Evolutionary conservation across 169 alveolate genomes (phyloP).

Genomic region (Cyclospora cayetanensis): DNA sequence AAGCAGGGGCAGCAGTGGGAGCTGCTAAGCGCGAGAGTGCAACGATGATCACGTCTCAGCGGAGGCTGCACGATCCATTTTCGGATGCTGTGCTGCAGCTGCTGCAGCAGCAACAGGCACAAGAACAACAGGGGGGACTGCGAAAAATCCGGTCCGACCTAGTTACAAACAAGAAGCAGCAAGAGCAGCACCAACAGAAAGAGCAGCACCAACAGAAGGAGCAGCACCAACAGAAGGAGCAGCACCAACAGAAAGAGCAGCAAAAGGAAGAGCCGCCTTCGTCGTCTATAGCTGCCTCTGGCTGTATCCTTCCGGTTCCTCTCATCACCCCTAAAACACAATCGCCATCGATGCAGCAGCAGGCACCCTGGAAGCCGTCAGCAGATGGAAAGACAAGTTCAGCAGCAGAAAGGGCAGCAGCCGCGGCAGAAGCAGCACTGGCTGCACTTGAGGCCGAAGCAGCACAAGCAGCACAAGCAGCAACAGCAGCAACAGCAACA

Average conservation of each 20-base stretch:
- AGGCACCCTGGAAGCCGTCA: background rate
- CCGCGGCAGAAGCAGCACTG: background rate
- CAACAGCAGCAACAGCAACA: background rate
- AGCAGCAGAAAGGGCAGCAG: no score
- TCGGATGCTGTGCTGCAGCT: constrained; percentile 46
- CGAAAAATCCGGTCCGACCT: background rate
- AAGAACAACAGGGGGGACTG: background rate
- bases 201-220: background rate
- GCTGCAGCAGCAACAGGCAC: constrained; percentile 28
- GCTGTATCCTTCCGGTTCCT: no score
- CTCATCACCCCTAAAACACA: no score
- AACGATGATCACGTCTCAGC: background rate
- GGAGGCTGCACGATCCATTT: constrained; percentile 38
- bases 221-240: background rate
- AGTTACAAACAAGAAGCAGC: background rate
- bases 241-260: background rate
- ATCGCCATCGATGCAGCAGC: no score
- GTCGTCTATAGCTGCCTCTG: no score
- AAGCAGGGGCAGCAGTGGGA: background rate
- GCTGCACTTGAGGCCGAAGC: background rate
- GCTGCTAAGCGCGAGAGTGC: background rate
- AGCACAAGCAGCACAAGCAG: background rate
- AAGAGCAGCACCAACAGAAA: background rate
- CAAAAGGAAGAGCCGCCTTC: background rate
- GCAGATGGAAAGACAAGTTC: no score